A percentile compares a stretch with the other conserved stretches of the same genome.
Evolutionary conservation across 129 eudicot genomes (phyloP).

Genomic region (Smallanthus sonchifolius): DNA sequence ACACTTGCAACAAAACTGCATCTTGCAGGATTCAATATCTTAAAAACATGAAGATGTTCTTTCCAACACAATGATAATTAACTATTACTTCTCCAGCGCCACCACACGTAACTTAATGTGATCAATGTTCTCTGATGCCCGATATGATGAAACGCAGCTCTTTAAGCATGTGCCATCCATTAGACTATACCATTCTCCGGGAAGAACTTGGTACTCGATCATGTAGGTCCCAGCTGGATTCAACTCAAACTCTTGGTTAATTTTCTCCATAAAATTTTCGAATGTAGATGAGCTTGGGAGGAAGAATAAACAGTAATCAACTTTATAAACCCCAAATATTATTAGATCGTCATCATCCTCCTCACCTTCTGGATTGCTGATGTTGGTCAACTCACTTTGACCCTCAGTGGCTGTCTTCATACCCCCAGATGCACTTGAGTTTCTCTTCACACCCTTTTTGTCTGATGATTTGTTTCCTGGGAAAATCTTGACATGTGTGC

Average conservation of each 20-base stretch:
- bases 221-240: not conserved
- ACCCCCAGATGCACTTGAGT: not conserved
- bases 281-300: not conserved
- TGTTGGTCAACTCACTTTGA: not conserved
- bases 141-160: not conserved
- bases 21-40: no score
- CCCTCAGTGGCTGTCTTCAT: not conserved
- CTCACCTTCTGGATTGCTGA: not conserved
- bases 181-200: not conserved
- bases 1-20: no score
- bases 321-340: not conserved
- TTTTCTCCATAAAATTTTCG: not conserved
- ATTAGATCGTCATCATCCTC: not conserved
- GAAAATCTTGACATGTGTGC: not conserved
- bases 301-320: not conserved
- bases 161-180: not conserved
- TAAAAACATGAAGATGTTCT: no score
- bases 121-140: not conserved
- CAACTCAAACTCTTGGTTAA: not conserved
- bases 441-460: not conserved
- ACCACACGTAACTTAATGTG: not conserved
- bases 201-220: not conserved
- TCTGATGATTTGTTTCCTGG: not conserved
- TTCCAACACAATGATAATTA: no score
- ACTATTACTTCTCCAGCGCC: not conserved